A percentile compares a stretch with the other conserved stretches of the same genome.
These are phyloP conservation scores for Meripilus lineatus DNA, from an alignment of 1,284 basidiomycete genomes.

Conservation along the genomic window DNA sequence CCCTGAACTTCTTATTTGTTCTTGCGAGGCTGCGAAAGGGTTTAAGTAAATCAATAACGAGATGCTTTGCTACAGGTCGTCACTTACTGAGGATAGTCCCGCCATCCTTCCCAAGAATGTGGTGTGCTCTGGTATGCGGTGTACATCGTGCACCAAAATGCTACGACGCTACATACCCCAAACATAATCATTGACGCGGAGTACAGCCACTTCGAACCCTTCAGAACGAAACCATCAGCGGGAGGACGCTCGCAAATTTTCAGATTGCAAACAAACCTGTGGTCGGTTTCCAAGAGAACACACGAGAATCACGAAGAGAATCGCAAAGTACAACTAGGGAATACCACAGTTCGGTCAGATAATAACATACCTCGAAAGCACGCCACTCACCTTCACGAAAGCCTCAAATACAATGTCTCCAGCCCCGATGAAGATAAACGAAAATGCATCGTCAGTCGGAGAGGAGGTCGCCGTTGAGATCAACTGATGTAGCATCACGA, in stretches of 20 bases:
- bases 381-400: constrained; percentile 60
- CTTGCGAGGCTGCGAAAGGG: no score
- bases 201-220: constrained; percentile 84
- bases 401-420: constrained; percentile 76
- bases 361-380: no score
- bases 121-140: constrained; percentile 85
- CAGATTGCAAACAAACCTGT: no score
- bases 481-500: constrained; percentile 41
- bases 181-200: constrained; percentile 69
- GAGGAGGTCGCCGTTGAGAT: constrained; percentile 70
- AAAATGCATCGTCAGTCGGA: constrained; percentile 65
- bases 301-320: constrained; percentile 71
- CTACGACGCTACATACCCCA: constrained; percentile 71
- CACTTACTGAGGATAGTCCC: constrained; percentile 56
- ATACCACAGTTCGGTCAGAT: not conserved
- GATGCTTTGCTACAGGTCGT: no score
- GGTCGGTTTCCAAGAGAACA: constrained; percentile 87
- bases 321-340: constrained; percentile 61
- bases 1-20: no score
- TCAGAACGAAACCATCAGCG: constrained; percentile 27
- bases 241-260: no score
- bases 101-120: constrained; percentile 69
- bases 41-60: no score
- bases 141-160: constrained; percentile 84
- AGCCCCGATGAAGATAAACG: constrained; percentile 66